Evolutionary conservation across 768 basidiomycete genomes (phyloP), one percentile per base, ranked within the genome.

Genomic region (Dacryopinax spathularia): DNA sequence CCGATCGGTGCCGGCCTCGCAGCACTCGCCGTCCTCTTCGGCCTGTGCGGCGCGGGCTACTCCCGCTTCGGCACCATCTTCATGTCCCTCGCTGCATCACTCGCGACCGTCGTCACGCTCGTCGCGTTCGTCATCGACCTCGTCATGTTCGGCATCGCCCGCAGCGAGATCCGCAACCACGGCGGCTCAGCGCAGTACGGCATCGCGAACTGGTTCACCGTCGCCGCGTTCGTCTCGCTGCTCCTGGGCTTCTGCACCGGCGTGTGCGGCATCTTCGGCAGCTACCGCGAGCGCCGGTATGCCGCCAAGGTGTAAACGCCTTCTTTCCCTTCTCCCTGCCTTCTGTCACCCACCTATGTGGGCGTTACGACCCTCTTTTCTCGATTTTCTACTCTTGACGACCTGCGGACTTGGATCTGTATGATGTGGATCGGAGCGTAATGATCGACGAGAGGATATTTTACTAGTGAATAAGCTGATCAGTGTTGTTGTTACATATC

Each of bases 161-260:
- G 84, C 64, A 72, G 81, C 66, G 78, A 80, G 41, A 79, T 87
- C 70, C 77, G 80, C 63, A 73, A 80, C 65, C 56, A 64, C 33
- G 60, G 68, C 27, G 41, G 62, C 56, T 20, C 39, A 33, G 82
- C 87, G 1, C 75, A 80, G 66, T 86, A 83, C 74, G 90, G 89
- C 16, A 90, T 89, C 72, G 89, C 87, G 43, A 84, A 84, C 70
- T 93, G 90, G 90, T 70, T 91, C 63, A 86, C 86, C 2, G 79
- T 92, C 43, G 89, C 82, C 63, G 88, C 89, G 0, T 76, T 88
- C 60, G 79, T 82, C 61, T 79, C 88, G 0, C 79, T 92, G 59
- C 66, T 84, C 41, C 65, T 90, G 16, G 85, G 80, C 27, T 85
- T 85, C 74, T 87, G 85, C 73, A 78, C 82, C 1, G 80, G 82